phyloP scores from a whole-genome alignment of 2,329 filamentous ascomycete genomes.

The Paracorniculantispora psalliotae region DNA sequence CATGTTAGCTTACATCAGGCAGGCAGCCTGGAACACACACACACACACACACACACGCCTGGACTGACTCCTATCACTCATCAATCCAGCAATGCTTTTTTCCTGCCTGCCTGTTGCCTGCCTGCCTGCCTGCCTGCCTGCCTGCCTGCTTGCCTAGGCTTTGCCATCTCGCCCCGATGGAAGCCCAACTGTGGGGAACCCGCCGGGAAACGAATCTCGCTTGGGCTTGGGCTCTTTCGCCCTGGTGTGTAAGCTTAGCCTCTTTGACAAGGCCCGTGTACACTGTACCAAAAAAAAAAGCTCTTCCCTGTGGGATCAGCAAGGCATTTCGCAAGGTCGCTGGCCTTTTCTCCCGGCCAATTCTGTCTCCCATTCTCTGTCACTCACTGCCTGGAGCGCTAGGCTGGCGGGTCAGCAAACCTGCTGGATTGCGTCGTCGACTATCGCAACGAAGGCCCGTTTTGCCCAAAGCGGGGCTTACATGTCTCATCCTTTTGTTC shows the following conservation, averaged over 20 bases:
- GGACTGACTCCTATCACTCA: too few relatives aligned
- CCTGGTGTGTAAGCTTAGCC: not conserved
- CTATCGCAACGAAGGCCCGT: not conserved
- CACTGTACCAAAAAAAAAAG: not conserved
- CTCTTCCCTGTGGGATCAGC: not conserved
- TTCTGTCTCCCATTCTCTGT: not conserved
- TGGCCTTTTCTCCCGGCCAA: not conserved
- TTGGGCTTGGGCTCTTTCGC: not conserved
- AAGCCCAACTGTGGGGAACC: conserved; percentile 13
- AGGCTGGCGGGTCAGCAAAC: too few relatives aligned
- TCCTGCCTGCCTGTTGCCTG: not conserved
- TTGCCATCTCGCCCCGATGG: not conserved
- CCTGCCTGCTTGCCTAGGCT: not conserved
- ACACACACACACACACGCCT: not conserved
- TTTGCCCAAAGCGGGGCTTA: conserved; percentile 5
- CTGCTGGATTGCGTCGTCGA: not conserved
- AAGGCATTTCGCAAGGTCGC: not conserved
- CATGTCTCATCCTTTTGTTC: conserved; percentile 4
- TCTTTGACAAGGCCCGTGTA: not conserved
- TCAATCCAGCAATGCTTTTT: too few relatives aligned
- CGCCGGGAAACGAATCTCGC: conserved; percentile 1
- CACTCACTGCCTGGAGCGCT: too few relatives aligned
- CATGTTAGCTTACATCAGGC: not conserved
- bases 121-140: too few relatives aligned
- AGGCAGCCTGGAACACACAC: not conserved